Conservation (phyloP, 116 monocot species). For the Trichopus zeylanicus region DNA sequence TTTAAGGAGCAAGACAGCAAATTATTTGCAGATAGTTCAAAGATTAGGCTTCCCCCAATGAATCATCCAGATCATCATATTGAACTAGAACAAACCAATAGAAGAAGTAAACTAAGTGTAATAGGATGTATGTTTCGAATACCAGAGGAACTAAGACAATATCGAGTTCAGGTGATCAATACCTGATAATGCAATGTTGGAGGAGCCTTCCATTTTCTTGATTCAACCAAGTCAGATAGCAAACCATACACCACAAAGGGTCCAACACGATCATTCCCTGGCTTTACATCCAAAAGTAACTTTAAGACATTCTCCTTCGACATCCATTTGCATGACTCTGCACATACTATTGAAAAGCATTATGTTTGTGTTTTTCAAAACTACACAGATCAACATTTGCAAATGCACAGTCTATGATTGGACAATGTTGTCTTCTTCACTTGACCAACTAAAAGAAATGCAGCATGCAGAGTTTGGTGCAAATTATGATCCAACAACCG, state of each 20-base stretch:
- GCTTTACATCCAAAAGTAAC: conserved; percentile 34
- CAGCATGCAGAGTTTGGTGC: neutral
- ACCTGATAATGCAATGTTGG: conserved; percentile 44
- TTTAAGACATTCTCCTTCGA: conserved; percentile 31
- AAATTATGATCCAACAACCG: neutral
- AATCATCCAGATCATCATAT: neutral
- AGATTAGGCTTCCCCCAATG: too few relatives aligned
- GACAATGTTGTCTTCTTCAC: neutral
- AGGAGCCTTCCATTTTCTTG: conserved; percentile 29
- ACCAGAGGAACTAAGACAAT: neutral
- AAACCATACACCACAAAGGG: conserved; percentile 40
- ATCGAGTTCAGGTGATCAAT: neutral
- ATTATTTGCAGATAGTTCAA: too few relatives aligned
- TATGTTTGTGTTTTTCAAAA: neutral
- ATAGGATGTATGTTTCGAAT: neutral
- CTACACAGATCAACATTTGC: too few relatives aligned
- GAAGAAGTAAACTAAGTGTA: neutral
- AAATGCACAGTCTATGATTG: neutral
- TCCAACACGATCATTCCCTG: conserved; percentile 52
- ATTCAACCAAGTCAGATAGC: conserved; percentile 20
- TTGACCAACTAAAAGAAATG: neutral
- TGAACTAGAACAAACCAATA: neutral
- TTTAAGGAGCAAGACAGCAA: too few relatives aligned
- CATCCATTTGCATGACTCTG: conserved; percentile 60
- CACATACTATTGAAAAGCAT: conserved; percentile 1